Percentiles rank a stretch among this genome's conserved stretches.
Evolutionary conservation across 106 monocot species (phyloP).

Genomic region (Acanthochlamys bracteata): DNA sequence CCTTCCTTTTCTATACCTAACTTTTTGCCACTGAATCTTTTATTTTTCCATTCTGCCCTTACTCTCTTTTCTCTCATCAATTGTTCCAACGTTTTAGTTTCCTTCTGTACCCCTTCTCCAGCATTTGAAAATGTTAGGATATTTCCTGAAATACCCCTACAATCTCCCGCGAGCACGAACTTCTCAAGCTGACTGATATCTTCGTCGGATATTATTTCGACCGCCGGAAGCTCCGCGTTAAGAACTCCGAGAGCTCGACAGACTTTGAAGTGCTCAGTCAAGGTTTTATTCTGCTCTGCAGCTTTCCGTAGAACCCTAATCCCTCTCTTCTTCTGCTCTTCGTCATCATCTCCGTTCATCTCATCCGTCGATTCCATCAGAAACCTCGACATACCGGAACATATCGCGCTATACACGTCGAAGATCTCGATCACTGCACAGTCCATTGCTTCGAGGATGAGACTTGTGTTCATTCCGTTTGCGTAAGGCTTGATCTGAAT

Average conservation of each 20-base stretch:
- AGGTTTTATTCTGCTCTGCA: conserved; percentile 35
- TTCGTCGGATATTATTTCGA: conserved; percentile 59
- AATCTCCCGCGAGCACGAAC: conserved; percentile 13
- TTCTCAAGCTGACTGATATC: conserved; percentile 58
- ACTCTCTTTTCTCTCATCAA: background rate
- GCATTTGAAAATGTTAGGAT: background rate
- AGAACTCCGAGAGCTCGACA: conserved; percentile 56
- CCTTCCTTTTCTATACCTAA: too few relatives aligned
- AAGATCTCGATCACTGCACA: conserved; percentile 73
- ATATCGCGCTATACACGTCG: conserved; percentile 64
- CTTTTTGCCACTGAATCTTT: background rate
- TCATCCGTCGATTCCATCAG: conserved; percentile 31
- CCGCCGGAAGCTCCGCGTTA: conserved; percentile 39
- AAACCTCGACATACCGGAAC: conserved; percentile 41
- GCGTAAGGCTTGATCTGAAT: conserved; percentile 68
- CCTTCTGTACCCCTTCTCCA: background rate
- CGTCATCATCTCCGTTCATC: background rate
- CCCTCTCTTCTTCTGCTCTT: conserved; percentile 20
- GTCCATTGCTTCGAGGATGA: conserved; percentile 76
- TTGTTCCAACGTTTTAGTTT: background rate
- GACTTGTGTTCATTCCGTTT: conserved; percentile 42
- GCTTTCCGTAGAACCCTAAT: conserved; percentile 51
- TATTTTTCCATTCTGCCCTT: background rate
- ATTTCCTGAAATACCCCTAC: background rate
- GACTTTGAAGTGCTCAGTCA: conserved; percentile 47